Base-by-base conservation (phyloP, 495 filamentous ascomycete species). In the Talaromyces proteolyticus region DNA sequence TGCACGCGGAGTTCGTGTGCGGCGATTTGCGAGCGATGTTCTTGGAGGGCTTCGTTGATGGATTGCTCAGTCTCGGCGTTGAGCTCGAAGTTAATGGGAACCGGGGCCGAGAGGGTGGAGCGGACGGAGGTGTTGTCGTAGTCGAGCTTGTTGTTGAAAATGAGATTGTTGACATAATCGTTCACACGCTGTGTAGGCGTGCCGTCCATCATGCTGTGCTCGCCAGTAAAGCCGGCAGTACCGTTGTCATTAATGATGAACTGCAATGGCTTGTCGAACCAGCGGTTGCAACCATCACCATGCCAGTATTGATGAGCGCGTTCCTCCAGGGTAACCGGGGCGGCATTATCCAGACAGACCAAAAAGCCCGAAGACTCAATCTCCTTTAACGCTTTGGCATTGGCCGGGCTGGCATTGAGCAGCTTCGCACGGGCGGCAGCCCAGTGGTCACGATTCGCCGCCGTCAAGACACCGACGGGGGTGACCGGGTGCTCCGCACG, bases 171-270 rank as follows among this genome's bases (percentile, higher is more conserved):
- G 67, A 91, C 77, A 63, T 88, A 88, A 77, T 99, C 93, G 66
- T 95, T 97, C 24, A 99, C 80, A 3, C 94, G 83, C 68, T 97
- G 91, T 11, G 94, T 99, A 2, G 94, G 90, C 22, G 92, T 99
- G 50, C 94, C 94, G 65, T 99, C 94, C 94, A 99, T 99, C 94
- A 99, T 97, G 69, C 85, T 91, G 76, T 99, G 94, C 76, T 99
- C 94, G 61, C 94, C 94, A 74, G 88, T 89, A 78, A 99, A 99
- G 52, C 94, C 94, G 20, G 94, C 87, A 14, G 93, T 94, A 56
- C 91, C 94, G 69, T 99, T 99, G 60, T 97, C 91, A 69, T 95
- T 96, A 70, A 99, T 63, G 61, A 99, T 92, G 69, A 99, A 97
- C 73, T 99, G 90, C 48, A 95, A 73, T 18, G 94, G 94, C 76